Conservation (phyloP, 768 basidiomycete species). For the Xerocomellus dryophilus region DNA sequence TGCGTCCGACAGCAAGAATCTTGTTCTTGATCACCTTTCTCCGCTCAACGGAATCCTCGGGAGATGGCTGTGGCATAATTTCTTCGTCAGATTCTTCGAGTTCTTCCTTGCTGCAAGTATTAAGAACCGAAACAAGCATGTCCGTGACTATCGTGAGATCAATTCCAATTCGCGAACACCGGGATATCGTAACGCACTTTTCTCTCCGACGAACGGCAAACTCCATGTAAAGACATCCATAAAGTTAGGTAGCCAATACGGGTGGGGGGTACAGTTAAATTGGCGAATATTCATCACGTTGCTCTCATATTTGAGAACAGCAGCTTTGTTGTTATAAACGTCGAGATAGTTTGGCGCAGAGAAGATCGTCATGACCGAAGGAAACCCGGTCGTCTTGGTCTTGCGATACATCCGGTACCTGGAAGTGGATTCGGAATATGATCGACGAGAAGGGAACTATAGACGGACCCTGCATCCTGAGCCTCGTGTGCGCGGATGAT, state of each 20-base stretch:
- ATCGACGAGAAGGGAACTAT: background rate
- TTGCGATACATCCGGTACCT: constrained; percentile 99
- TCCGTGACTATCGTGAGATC: constrained; percentile 72
- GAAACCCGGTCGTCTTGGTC: constrained; percentile 96
- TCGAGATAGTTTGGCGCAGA: constrained; percentile 98
- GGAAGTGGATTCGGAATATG: background rate
- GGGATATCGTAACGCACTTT: constrained; percentile 54
- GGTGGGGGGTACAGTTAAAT: constrained; percentile 94
- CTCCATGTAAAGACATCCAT: constrained; percentile 99
- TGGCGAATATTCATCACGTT: constrained; percentile 99
- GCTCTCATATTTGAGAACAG: constrained; percentile 97
- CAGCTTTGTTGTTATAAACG: constrained; percentile 98
- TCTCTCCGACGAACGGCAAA: constrained; percentile 96
- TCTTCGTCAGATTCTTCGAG: constrained; percentile 73
- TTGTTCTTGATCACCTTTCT: constrained; percentile 96
- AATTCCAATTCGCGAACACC: background rate
- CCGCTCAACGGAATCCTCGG: constrained; percentile 62
- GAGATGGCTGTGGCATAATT: constrained; percentile 35
- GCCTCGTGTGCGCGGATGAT: constrained; percentile 99
- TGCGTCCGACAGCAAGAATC: constrained; percentile 94
- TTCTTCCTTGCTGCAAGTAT: constrained; percentile 95
- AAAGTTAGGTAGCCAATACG: constrained; percentile 98
- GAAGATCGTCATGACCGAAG: constrained; percentile 99
- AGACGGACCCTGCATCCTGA: constrained; percentile 89
- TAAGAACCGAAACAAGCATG: constrained; percentile 95